Evolutionary conservation across 2,329 filamentous ascomycete genomes (phyloP).

Genomic region (Fusarium chlamydosporum): DNA sequence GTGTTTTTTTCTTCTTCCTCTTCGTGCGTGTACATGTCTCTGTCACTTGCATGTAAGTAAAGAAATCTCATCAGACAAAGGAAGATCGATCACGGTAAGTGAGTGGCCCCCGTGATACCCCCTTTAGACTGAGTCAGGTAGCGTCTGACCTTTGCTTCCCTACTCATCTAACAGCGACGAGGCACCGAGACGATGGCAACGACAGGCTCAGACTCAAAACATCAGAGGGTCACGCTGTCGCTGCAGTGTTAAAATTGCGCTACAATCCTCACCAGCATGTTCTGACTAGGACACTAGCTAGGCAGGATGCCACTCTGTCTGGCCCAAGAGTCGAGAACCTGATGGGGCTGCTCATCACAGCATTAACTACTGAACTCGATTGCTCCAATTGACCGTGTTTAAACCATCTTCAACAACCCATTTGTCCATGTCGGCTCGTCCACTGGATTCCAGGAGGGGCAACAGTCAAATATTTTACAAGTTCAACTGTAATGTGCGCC

Average conservation of each 20-base stretch:
- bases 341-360: background rate
- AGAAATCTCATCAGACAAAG: constrained; percentile 23
- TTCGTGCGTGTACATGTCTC: background rate
- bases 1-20: background rate
- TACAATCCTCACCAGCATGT: constrained; percentile 28
- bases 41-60: constrained; percentile 15
- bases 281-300: constrained; percentile 5
- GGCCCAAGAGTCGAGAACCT: background rate
- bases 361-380: constrained; percentile 1
- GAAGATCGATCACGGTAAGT: constrained; percentile 13
- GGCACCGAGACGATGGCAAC: constrained; percentile 37
- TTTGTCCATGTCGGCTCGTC: constrained; percentile 4
- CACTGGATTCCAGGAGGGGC: constrained; percentile 40
- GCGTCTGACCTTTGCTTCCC: constrained; percentile 44
- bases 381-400: constrained; percentile 14
- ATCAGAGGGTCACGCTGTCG: constrained; percentile 44
- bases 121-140: constrained; percentile 44
- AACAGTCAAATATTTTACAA: background rate
- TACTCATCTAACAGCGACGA: constrained; percentile 46
- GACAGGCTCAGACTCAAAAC: constrained; percentile 40
- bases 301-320: constrained; percentile 8
- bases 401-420: background rate
- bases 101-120: constrained; percentile 31
- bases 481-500: background rate
- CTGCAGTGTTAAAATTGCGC: constrained; percentile 45